Base-by-base conservation (phyloP, 2,329 filamentous ascomycete genomes). In the Monilinia vaccinii-corymbosi region DNA sequence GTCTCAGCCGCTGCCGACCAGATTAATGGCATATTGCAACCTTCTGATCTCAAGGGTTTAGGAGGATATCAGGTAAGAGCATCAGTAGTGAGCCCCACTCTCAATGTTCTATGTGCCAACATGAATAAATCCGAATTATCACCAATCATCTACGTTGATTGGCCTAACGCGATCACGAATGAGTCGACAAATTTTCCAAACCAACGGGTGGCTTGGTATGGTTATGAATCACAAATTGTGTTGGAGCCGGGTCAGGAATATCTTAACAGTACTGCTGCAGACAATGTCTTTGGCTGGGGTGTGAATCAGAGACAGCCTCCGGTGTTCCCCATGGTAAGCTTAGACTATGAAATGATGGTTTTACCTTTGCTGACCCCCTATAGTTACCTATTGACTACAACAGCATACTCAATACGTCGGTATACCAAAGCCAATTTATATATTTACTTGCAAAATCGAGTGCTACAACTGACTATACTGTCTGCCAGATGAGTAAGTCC, bases 31-130 rank as follows among this genome's bases (percentile, higher is more conserved):
- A 89, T 94, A 34, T 72, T 89, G 10, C 89, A 93, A 66, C 89
- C 89, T 0, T 76, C 78, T 8, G 81, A 85, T 23, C 75, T 85
- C 13, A 78, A 75, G 0, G 87, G 87, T 0, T 78, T 89, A 10
- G 89, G 88, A 13, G 81, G 86, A 51, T 92, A 91, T 71, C 77
- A 76, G 3, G 75, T 93, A 3, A 74, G 77, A 16, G 89, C 88
- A 0, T 84, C 86, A 0, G 85, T 91, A 0, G 82, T 87, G 0
- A 87, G 85, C 0, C 88, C 89, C 0, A 78, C 81, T 0, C 73
- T 92, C 48, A 90, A 92, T 63, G 86, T 89, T 0, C 72, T 91
- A 36, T 94, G 89, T 66, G 85, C 81, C 1, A 87, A 88, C 46
- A 77, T 91, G 76, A 77, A 78, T 0, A 60, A 71, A 23, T 67